These are phyloP conservation scores for Nicotiana benthamiana DNA, from an alignment of 257 asterid species.

Conservation along the genomic window DNA sequence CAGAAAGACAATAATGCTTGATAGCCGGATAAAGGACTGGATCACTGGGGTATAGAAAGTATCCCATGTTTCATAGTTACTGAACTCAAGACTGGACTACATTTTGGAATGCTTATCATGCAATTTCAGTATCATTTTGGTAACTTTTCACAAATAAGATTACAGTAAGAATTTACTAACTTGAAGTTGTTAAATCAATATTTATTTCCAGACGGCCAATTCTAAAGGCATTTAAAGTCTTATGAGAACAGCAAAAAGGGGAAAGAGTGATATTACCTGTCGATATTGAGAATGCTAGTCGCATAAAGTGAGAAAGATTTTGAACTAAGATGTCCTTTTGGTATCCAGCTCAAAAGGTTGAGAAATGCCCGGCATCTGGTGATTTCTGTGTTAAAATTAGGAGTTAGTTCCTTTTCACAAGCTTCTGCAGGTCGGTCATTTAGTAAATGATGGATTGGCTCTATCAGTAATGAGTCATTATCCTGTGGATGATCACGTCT, in stretches of 20 bases:
- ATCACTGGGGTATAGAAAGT: too few relatives aligned
- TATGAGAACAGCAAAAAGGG: background rate
- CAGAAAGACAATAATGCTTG: background rate
- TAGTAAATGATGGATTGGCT: constrained; percentile 13
- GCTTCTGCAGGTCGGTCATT: constrained; percentile 16
- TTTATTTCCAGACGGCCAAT: background rate
- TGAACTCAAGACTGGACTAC: too few relatives aligned
- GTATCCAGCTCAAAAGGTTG: constrained; percentile 58
- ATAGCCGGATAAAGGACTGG: background rate
- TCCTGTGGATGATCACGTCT: constrained; percentile 14
- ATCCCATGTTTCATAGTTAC: too few relatives aligned
- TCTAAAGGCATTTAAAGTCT: background rate
- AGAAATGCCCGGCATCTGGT: constrained; percentile 48
- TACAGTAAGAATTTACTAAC: background rate
- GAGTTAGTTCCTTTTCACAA: constrained; percentile 22
- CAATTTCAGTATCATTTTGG: too few relatives aligned
- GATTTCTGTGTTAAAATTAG: constrained; percentile 24
- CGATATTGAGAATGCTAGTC: constrained; percentile 75
- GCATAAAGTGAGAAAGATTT: constrained; percentile 48
- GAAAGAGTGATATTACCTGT: constrained; percentile 43
- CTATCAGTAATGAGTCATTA: constrained; percentile 14
- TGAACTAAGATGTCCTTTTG: constrained; percentile 56
- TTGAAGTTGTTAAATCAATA: background rate
- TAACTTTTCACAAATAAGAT: background rate
- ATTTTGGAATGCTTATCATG: too few relatives aligned